Evolutionary conservation across 2,329 filamentous ascomycete species (phyloP).

Genomic region (Colletotrichum salicis): DNA sequence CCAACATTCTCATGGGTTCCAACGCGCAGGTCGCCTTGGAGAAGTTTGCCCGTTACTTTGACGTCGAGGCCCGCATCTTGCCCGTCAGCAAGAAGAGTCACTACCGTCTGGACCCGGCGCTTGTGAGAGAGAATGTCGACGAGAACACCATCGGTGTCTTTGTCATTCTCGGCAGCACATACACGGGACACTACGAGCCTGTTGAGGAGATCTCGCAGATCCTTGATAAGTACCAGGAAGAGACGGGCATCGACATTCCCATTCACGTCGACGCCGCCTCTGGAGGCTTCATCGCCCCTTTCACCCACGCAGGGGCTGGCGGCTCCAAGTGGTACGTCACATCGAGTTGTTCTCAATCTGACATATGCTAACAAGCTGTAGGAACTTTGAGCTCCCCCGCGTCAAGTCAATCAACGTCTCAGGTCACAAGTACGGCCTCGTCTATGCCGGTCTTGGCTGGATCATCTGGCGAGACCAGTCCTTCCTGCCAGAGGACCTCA

Average conservation of each 20-base stretch:
- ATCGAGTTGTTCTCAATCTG: background rate
- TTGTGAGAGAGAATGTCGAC: constrained; percentile 74
- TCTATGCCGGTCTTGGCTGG: constrained; percentile 77
- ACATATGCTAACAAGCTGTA: constrained; percentile 20
- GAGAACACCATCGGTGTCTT: constrained; percentile 84
- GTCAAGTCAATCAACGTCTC: constrained; percentile 75
- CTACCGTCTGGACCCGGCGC: constrained; percentile 70
- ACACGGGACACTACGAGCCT: constrained; percentile 79
- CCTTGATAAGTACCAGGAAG: constrained; percentile 69
- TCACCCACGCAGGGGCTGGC: constrained; percentile 64
- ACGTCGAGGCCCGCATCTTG: constrained; percentile 74
- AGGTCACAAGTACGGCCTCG: constrained; percentile 70
- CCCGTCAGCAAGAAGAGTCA: constrained; percentile 70
- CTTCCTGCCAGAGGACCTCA: constrained; percentile 72
- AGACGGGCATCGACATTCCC: constrained; percentile 72
- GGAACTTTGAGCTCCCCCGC: constrained; percentile 70
- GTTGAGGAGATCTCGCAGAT: constrained; percentile 75
- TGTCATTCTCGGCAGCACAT: constrained; percentile 77
- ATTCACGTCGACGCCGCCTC: constrained; percentile 74
- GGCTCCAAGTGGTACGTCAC: constrained; percentile 66
- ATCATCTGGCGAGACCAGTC: constrained; percentile 74
- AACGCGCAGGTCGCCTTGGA: constrained; percentile 79
- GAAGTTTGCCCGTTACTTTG: constrained; percentile 80
- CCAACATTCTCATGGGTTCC: constrained; percentile 80
- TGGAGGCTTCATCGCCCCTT: constrained; percentile 71